Evolutionary conservation across 257 asterid genomes (phyloP).

Genomic region (Solanum paucissectum): DNA sequence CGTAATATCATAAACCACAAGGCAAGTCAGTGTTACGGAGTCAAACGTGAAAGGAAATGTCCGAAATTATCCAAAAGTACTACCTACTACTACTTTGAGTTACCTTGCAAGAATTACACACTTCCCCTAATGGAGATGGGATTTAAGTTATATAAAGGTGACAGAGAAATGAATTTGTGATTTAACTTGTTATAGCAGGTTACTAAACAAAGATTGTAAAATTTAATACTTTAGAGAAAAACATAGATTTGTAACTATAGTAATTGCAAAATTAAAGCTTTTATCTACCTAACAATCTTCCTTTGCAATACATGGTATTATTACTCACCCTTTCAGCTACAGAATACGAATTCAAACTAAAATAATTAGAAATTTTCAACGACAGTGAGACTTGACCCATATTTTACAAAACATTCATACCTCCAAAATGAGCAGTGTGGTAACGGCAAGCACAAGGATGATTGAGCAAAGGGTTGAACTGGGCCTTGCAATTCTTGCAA

Average conservation of each 20-base stretch:
- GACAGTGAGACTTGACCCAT: neutral
- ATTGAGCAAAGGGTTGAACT: conserved; percentile 76
- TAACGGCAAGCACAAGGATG: conserved; percentile 76
- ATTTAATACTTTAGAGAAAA: neutral
- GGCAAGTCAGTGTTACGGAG: neutral
- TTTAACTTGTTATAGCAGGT: neutral
- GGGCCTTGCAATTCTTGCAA: conserved; percentile 79
- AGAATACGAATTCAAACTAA: neutral
- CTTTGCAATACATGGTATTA: neutral
- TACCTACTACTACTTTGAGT: neutral
- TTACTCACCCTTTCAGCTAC: neutral
- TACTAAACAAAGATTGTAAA: neutral
- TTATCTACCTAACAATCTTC: neutral
- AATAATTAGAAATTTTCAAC: neutral
- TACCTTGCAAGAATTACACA: neutral
- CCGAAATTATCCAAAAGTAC: neutral
- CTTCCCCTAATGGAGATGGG: neutral
- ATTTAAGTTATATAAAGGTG: neutral
- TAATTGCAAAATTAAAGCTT: neutral
- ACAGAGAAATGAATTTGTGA: neutral
- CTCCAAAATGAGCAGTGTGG: conserved; percentile 94
- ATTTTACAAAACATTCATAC: conserved; percentile 16
- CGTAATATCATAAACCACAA: neutral
- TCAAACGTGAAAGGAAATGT: neutral
- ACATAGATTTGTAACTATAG: neutral